Percentiles rank a stretch among this genome's conserved stretches.
phyloP scores from a whole-genome alignment of 805 yeast genomes.

The Candida stauntonica region DNA sequence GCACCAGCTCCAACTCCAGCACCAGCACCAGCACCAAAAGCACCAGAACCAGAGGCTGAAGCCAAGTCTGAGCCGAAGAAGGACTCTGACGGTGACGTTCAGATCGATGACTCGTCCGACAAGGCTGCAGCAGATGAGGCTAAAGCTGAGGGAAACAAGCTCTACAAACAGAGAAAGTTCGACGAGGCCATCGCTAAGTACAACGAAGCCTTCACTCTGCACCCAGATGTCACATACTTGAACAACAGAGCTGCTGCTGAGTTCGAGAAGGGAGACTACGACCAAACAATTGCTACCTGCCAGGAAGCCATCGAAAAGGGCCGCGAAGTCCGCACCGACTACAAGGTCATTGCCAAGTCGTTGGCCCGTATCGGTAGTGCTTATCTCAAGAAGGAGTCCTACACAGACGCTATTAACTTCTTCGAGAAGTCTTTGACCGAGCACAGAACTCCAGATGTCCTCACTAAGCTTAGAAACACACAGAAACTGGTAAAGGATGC shows the following conservation, averaged over 20 bases:
- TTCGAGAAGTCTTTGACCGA: conserved; percentile 93
- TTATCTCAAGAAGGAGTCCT: conserved; percentile 70
- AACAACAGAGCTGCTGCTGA: conserved; percentile 98
- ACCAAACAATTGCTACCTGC: conserved; percentile 78
- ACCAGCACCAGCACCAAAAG: conserved; percentile 23
- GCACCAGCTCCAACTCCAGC: conserved; percentile 23
- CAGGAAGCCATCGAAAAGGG: conserved; percentile 83
- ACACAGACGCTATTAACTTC: conserved; percentile 65
- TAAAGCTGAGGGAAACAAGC: conserved; percentile 80
- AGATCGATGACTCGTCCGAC: neutral
- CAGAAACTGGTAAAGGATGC: conserved; percentile 79
- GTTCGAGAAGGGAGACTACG: conserved; percentile 90
- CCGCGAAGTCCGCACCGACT: conserved; percentile 85
- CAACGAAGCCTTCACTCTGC: conserved; percentile 77
- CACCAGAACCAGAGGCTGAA: no score
- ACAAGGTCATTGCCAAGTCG: conserved; percentile 86
- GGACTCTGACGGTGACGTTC: conserved; percentile 33
- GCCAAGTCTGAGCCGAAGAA: conserved; percentile 28
- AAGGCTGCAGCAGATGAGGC: conserved; percentile 57
- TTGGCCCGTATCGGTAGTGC: conserved; percentile 87
- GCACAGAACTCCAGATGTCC: conserved; percentile 92
- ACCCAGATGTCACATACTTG: conserved; percentile 84
- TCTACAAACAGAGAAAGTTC: conserved; percentile 82
- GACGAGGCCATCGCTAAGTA: conserved; percentile 90
- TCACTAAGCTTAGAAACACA: conserved; percentile 79